phyloP scores from a whole-genome alignment of 1,284 basidiomycete species.

The Moesziomyces aphidis region DNA sequence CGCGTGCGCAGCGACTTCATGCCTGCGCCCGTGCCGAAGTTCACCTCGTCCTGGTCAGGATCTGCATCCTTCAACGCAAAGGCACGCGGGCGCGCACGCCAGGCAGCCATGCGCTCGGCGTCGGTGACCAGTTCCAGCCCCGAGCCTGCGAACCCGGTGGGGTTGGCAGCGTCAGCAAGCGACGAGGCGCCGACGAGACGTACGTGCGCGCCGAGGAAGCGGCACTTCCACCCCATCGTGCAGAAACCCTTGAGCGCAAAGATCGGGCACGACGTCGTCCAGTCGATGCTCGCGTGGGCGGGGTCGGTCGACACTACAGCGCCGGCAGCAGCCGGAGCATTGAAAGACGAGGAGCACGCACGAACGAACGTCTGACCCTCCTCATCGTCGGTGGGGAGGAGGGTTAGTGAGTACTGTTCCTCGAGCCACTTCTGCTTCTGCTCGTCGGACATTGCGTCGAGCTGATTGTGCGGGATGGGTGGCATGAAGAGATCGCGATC shows the following conservation, averaged over 20 bases:
- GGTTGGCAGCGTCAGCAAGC: background rate
- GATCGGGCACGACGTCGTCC: constrained; percentile 75
- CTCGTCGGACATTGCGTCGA: constrained; percentile 9
- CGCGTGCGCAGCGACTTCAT: constrained; percentile 40
- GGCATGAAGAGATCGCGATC: constrained; percentile 75
- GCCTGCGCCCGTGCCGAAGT: constrained; percentile 73
- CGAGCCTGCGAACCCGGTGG: constrained; percentile 25
- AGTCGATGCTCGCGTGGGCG: constrained; percentile 72
- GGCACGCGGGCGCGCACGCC: constrained; percentile 31
- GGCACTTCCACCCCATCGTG: constrained; percentile 87
- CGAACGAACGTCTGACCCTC: constrained; percentile 21
- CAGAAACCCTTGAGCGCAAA: constrained; percentile 83
- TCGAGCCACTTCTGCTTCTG: constrained; percentile 36
- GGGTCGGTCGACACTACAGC: constrained; percentile 26
- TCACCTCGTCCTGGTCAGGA: constrained; percentile 77
- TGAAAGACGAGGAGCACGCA: constrained; percentile 66
- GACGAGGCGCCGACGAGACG: constrained; percentile 38
- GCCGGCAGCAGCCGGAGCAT: background rate
- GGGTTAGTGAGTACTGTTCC: constrained; percentile 36
- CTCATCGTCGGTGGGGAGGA: constrained; percentile 9
- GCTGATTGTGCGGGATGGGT: constrained; percentile 29
- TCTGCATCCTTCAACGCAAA: constrained; percentile 67
- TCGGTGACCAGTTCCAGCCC: constrained; percentile 71
- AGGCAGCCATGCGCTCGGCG: constrained; percentile 72
- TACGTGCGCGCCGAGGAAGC: constrained; percentile 83